Evolutionary conservation across 1,284 basidiomycete species (phyloP).

Genomic region (Ganoderma resinaceum): DNA sequence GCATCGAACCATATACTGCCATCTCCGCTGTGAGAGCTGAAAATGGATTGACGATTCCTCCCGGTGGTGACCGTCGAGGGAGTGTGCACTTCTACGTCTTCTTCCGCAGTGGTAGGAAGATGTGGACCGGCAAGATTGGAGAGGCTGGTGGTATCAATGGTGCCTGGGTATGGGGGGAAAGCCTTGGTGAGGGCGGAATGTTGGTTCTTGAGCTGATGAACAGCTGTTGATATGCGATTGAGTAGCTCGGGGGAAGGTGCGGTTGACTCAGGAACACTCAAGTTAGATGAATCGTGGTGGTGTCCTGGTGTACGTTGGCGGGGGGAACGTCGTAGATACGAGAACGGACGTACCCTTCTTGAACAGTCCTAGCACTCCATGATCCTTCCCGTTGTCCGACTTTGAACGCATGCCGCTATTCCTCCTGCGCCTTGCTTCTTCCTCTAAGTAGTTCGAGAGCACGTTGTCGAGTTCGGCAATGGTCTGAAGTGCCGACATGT

Average conservation of each 20-base stretch:
- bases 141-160: constrained; percentile 43
- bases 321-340: not conserved
- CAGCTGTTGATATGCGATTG: constrained; percentile 51
- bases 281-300: constrained; percentile 29
- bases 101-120: constrained; percentile 57
- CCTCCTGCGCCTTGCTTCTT: constrained; percentile 34
- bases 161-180: constrained; percentile 45
- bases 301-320: constrained; percentile 22
- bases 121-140: constrained; percentile 47
- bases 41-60: constrained; percentile 57
- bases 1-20: constrained; percentile 79
- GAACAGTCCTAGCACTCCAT: constrained; percentile 39
- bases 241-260: constrained; percentile 25
- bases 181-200: constrained; percentile 59
- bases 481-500: constrained; percentile 32
- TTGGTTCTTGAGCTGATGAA: constrained; percentile 66
- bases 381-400: constrained; percentile 36
- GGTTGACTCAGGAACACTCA: constrained; percentile 18
- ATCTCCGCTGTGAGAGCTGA: constrained; percentile 62
- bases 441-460: constrained; percentile 32
- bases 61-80: constrained; percentile 42
- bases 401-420: constrained; percentile 26
- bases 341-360: constrained; percentile 39
- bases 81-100: constrained; percentile 47
- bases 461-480: constrained; percentile 39